These are phyloP conservation scores for Endoconidiophora laricicola DNA, from an alignment of 2,329 filamentous ascomycete genomes.

Conservation along the genomic window DNA sequence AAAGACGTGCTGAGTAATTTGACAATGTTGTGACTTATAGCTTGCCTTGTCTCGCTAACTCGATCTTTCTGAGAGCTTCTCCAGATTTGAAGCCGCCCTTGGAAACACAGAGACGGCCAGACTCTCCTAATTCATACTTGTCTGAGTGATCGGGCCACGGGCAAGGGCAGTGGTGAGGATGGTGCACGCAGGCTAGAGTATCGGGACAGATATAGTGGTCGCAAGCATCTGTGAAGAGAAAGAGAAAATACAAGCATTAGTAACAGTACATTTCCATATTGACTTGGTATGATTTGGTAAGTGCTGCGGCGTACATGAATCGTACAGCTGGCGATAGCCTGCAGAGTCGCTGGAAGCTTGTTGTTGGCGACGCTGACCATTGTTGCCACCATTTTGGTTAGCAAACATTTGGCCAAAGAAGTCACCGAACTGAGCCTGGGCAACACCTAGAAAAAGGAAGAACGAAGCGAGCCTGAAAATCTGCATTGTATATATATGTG, in stretches of 20 bases:
- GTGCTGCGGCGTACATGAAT: constrained; percentile 35
- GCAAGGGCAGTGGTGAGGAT: constrained; percentile 94
- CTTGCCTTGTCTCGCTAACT: constrained; percentile 63
- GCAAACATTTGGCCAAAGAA: constrained; percentile 98
- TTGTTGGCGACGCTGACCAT: constrained; percentile 42
- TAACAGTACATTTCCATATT: neutral
- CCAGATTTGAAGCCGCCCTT: constrained; percentile 58
- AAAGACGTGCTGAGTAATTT: neutral
- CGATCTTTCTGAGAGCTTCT: constrained; percentile 59
- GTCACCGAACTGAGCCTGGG: constrained; percentile 60
- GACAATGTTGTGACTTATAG: constrained; percentile 27
- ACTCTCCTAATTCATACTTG: constrained; percentile 59
- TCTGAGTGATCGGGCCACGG: constrained; percentile 61
- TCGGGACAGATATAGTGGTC: constrained; percentile 88
- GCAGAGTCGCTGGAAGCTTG: constrained; percentile 73
- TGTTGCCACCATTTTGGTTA: constrained; percentile 24
- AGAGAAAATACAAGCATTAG: neutral
- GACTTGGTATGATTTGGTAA: neutral
- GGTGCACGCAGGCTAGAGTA: constrained; percentile 86
- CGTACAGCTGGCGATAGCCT: constrained; percentile 60
- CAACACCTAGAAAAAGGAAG: constrained; percentile 13
- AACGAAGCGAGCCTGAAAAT: constrained; percentile 5
- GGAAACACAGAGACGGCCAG: constrained; percentile 55
- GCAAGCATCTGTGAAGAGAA: constrained; percentile 48
- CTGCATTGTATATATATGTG: neutral